Evolutionary conservation across 2,329 filamentous ascomycete genomes (phyloP), one percentile per base, ranked within the genome.

Genomic region (Claviceps digitariae): DNA sequence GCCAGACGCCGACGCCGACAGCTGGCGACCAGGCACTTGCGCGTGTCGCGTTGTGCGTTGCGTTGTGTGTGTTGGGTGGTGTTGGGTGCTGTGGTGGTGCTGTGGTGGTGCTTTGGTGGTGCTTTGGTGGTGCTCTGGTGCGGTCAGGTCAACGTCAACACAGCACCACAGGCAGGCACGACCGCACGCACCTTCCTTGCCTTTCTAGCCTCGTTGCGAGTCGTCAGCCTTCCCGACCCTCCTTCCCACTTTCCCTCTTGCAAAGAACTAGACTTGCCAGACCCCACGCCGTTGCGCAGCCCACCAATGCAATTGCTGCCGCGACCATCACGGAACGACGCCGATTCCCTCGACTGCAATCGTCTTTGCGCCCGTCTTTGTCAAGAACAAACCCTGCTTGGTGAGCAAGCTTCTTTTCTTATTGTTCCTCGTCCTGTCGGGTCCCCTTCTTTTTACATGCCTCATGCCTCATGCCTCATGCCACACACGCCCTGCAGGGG

Each of bases 301-400:
- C 45, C 54, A 55, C 56, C 56, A 48, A 54, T 54, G 41, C 55
- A 55, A 36, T 52, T 50, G 52, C 27, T 47, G 46, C 49, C 23
- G 41, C 48, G 43, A 44, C 55, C 49, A 47, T 53, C 50, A 58
- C 48, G 52, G 51, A 57, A 54, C 52, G 41, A 50, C 54, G 55
- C 57, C 55, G 54, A 55, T 54, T 57, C 54, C 55, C 52, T 55
- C 52, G 54, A 52, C 44, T 46, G 51, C 53, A 50, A 49, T 48
- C 44, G 49, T 43, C 21, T 29, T 51, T 51, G 49, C 48, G 49
- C 49, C 20, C n/a, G 48, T 27, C 31, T 20, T 47, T 31, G 34
- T 38, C 13, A 15, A 41, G n/a, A 23, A 40, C 27, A 41, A 31
- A 34, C 13, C 20, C 49, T 51, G 40, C 40, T 31, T 45, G 52